A percentile compares a stretch with the other conserved stretches of the same genome.
These are phyloP conservation scores for Medicago ruthenica DNA, from an alignment of 306 rosid genomes.

Conservation along the genomic window DNA sequence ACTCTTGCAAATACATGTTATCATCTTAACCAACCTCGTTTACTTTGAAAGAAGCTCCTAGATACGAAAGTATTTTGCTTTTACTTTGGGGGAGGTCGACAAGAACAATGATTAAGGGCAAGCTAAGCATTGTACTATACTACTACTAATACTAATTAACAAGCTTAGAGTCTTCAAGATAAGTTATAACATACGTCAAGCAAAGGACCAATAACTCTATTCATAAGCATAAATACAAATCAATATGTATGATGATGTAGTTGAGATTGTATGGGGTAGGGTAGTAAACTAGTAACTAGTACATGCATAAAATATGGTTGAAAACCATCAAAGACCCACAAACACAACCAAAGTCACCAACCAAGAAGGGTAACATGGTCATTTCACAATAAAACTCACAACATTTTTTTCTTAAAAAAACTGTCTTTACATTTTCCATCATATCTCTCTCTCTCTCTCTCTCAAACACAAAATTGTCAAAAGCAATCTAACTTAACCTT, in stretches of 20 bases:
- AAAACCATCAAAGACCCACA: constrained; percentile 36
- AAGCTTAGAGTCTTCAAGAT: constrained; percentile 43
- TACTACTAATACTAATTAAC: constrained; percentile 21
- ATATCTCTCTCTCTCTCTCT: constrained; percentile 8
- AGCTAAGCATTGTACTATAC: constrained; percentile 35
- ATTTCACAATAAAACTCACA: neutral
- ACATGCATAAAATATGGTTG: constrained; percentile 42
- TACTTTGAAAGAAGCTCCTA: no score
- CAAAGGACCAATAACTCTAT: constrained; percentile 52
- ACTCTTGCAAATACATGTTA: no score
- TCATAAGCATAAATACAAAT: constrained; percentile 37
- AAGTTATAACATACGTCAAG: constrained; percentile 49
- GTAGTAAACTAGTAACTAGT: neutral
- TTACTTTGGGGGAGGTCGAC: constrained; percentile 44
- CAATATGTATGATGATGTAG: neutral
- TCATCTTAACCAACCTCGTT: no score
- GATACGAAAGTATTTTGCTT: constrained; percentile 1
- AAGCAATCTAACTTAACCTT: constrained; percentile 34
- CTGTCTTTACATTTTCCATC: constrained; percentile 56
- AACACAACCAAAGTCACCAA: constrained; percentile 47
- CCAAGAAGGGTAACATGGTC: constrained; percentile 53
- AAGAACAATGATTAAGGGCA: constrained; percentile 40
- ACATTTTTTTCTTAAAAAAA: constrained; percentile 42
- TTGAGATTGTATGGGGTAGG: no score
- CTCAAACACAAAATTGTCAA: constrained; percentile 12